Base-by-base conservation (phyloP, 2,329 filamentous ascomycete genomes). In the Fusarium tuaranense region DNA sequence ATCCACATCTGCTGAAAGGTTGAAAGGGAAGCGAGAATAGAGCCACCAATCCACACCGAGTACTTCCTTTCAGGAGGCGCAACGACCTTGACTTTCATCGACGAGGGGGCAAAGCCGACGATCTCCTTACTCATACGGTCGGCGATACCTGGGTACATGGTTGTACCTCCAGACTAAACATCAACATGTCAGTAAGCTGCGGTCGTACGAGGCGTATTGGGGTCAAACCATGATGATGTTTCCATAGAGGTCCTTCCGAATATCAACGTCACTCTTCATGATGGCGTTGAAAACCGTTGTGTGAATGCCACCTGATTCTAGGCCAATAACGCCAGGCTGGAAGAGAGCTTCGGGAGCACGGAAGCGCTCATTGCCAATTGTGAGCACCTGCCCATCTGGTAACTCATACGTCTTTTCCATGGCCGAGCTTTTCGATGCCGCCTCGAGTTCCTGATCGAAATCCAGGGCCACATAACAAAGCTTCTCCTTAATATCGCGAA, bases 1-100 rank as follows among this genome's bases (percentile, higher is more conserved):
- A 99, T 98, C 97, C 97, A 99, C 97, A 99, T 99, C 91, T 99
- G 97, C 92, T 99, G 97, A 96, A 99, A 99, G 88, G 97, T 99
- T 81, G 97, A 99, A 83, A 99, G 94, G 78, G 97, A 99, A 82
- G 97, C 97, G 84, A 99, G 90, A 89, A 99, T 99, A 87, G 97
- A 99, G 92, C 97, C 97, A 97, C 97, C 97, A 87, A 99, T 99
- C 97, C 97, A 99, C 91, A 99, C 97, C 77, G 97, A 98, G 95
- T 99, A 99, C 92, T 99, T 98, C 89, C 97, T 95, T 94, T 99
- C 97, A 81, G 97, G 97, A 82, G 97, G 97, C 89, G 97, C 97
- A 86, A 99, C 98, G 89, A 99, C 98, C 94, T 98, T 98, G 92
- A 98, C 96, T 95, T 98, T 98, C 97, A 99, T 98, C 84, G 95